A percentile compares a stretch with the other conserved stretches of the same genome.
phyloP scores from a whole-genome alignment of 179 eudicot genomes.

The Drosera spatulata region DNA sequence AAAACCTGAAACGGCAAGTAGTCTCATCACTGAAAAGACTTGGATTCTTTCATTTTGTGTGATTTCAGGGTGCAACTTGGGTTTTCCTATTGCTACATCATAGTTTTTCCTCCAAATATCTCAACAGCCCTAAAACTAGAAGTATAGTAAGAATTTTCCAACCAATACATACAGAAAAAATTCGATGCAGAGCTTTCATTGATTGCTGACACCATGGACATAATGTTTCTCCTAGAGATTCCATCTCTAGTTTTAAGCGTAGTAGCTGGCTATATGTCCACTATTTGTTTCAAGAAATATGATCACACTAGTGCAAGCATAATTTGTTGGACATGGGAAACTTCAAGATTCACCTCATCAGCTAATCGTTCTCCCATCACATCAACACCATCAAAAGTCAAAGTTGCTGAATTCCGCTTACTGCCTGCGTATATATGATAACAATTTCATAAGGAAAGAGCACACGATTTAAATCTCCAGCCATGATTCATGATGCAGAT shows the following conservation, averaged over 20 bases:
- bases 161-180: too few species aligned
- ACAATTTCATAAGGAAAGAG: neutral
- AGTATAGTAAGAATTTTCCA: too few species aligned
- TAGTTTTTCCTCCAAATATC: too few species aligned
- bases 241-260: too few species aligned
- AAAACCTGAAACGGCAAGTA: slow-evolving; percentile 44
- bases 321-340: neutral
- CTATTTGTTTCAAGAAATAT: neutral
- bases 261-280: too few species aligned
- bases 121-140: too few species aligned
- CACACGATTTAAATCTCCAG: neutral
- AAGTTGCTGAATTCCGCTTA: slow-evolving; percentile 40
- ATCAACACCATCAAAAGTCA: slow-evolving; percentile 92
- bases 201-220: too few species aligned
- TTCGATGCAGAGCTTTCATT: too few species aligned
- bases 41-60: too few species aligned
- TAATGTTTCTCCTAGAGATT: too few species aligned
- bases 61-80: too few species aligned
- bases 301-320: neutral
- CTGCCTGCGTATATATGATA: slow-evolving; percentile 45
- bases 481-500: neutral
- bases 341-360: slow-evolving; percentile 50
- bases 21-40: neutral
- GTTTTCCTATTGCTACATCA: too few species aligned
- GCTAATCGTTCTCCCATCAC: slow-evolving; percentile 85